Base-by-base conservation (phyloP, 768 basidiomycete genomes). In the Albatrellus ellisii region DNA sequence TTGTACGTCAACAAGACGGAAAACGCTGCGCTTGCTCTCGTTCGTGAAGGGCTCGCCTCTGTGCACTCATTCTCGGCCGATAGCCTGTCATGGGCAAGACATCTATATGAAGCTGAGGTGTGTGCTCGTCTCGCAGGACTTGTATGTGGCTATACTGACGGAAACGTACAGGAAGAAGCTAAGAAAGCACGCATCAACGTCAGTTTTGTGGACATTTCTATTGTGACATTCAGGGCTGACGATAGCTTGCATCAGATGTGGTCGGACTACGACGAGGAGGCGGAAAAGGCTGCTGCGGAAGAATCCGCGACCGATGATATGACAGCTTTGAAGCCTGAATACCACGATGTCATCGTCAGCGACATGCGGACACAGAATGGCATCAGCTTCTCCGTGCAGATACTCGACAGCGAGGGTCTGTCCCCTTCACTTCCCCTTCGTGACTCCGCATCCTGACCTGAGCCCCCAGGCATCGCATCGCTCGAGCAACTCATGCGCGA, bases 401-500 rank as follows among this genome's bases (percentile, higher is more conserved):
- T 94, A 36, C 71, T 98, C 15, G 89, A 92, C 58, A 82, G 84
- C 1, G 85, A 90, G 63, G 90, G 91, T 84, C 43, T 41, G 67
- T 51, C 22, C n/a, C n/a, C n/a, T n/a, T n/a, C n/a, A n/a, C n/a
- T n/a, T n/a, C n/a, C n/a, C n/a, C n/a, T n/a, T n/a, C n/a, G n/a
- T n/a, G n/a, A n/a, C n/a, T n/a, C n/a, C n/a, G n/a, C n/a, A n/a
- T n/a, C n/a, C n/a, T n/a, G n/a, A n/a, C n/a, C n/a, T n/a, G 20
- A 12, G 6, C 2, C 26, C 6, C 2, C 42, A 95, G 90, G 89
- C 41, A 92, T 97, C 45, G 86, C 85, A 8, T 79, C 82, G 4
- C 68, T 99, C 45, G 94, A 95, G 54, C 82, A 86, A 57, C 69
- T 99, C 46, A 98, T 98, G 94, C 70, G 69, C 39, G 91, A 98